Percentiles rank a stretch among this genome's conserved stretches.
These are phyloP conservation scores for Candolleomyces efflorescens DNA, from an alignment of 768 basidiomycete species.

Conservation along the genomic window DNA sequence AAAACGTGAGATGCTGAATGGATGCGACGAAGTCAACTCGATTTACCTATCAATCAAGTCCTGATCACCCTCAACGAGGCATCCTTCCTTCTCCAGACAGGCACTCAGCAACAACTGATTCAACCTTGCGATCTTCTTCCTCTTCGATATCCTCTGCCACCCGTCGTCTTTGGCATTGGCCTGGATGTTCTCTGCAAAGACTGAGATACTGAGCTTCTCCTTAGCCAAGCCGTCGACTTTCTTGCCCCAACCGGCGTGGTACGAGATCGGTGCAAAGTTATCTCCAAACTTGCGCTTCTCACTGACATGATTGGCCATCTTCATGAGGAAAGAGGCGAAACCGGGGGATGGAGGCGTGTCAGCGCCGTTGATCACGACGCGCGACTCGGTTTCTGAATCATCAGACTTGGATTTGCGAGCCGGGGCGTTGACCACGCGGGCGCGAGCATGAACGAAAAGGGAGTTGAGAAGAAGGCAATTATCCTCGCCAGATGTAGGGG, in stretches of 20 bases:
- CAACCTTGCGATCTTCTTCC: not conserved
- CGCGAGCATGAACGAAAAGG: not conserved
- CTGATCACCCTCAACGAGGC: not conserved
- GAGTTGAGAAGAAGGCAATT: not conserved
- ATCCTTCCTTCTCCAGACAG: not conserved
- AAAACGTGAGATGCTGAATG: not conserved
- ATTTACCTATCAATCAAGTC: not conserved
- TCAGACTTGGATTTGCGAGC: too few relatives aligned
- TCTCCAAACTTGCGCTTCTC: too few relatives aligned
- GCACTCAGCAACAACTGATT: not conserved
- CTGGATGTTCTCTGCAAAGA: not conserved
- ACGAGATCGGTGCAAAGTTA: too few relatives aligned
- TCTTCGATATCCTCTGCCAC: not conserved
- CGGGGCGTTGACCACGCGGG: not conserved
- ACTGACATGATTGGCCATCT: too few relatives aligned
- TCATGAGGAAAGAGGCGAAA: too few relatives aligned
- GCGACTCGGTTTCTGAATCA: too few relatives aligned
- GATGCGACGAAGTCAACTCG: not conserved
- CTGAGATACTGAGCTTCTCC: not conserved
- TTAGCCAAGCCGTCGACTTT: not conserved
- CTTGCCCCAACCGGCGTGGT: not conserved
- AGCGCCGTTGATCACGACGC: too few relatives aligned
- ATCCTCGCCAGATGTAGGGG: not conserved
- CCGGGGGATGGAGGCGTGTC: too few relatives aligned
- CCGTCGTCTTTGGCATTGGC: not conserved